Evolutionary conservation across 306 rosid genomes (phyloP).

Genomic region (Hippophae gyantsensis): DNA sequence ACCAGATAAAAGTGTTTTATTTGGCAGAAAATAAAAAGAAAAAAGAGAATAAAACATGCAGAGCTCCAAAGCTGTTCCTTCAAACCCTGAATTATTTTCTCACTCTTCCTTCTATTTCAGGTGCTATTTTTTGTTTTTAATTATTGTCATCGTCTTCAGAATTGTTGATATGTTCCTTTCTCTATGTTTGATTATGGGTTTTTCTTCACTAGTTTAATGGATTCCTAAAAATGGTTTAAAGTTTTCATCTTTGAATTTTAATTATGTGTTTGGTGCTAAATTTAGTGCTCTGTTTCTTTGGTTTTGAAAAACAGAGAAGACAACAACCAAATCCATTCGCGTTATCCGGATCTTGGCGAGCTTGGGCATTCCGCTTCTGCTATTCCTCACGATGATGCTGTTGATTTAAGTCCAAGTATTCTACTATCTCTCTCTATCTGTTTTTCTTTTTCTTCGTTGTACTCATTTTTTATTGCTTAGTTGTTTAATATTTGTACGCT

Average conservation of each 20-base stretch:
- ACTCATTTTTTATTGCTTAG: too few species aligned
- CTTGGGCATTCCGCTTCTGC: conserved; percentile 51
- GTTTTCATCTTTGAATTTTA: not conserved
- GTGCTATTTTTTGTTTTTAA: conserved; percentile 18
- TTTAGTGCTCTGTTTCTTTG: conserved; percentile 27
- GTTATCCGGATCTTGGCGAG: conserved; percentile 56
- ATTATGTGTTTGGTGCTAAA: conserved; percentile 1
- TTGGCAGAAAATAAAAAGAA: not conserved
- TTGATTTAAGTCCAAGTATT: conserved; percentile 77
- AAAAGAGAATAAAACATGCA: conserved; percentile 37
- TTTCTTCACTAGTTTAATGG: not conserved
- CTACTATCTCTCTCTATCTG: conserved; percentile 8
- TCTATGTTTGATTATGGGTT: not conserved
- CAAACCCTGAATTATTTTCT: conserved; percentile 38
- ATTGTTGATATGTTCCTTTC: not conserved
- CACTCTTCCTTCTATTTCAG: conserved; percentile 48
- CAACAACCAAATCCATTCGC: conserved; percentile 30
- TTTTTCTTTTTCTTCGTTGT: not conserved
- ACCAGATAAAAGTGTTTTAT: not conserved
- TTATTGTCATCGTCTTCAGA: not conserved
- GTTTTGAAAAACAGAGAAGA: conserved; percentile 51
- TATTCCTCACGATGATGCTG: conserved; percentile 54
- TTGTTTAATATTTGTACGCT: not conserved
- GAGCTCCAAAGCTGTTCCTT: conserved; percentile 40
- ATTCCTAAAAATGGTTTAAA: not conserved